phyloP scores from a whole-genome alignment of 1,284 basidiomycete species.

The Ceratobasidium theobromae region DNA sequence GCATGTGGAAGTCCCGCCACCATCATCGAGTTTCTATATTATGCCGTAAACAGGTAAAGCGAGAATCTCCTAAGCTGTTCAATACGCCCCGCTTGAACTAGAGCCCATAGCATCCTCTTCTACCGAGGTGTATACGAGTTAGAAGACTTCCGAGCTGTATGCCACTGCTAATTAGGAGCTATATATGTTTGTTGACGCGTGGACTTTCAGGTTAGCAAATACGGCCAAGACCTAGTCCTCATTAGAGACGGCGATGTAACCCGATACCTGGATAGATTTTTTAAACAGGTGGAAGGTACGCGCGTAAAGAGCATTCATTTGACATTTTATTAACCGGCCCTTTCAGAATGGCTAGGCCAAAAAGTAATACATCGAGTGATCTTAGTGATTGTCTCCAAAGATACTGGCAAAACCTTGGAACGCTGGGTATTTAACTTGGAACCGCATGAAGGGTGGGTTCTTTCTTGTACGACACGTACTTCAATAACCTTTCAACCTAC shows the following conservation, averaged over 20 bases:
- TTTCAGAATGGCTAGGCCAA: conserved; percentile 30
- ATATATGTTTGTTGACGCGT: background rate
- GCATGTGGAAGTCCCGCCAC: conserved; percentile 12
- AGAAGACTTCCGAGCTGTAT: conserved; percentile 32
- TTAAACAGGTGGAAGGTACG: conserved; percentile 35
- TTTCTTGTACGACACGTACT: background rate
- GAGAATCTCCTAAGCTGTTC: background rate
- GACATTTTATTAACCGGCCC: background rate
- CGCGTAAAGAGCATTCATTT: background rate
- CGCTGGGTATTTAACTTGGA: conserved; percentile 34
- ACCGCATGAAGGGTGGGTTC: conserved; percentile 2
- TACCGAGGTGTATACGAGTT: conserved; percentile 34
- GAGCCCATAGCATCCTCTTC: conserved; percentile 32
- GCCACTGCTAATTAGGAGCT: background rate
- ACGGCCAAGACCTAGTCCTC: conserved; percentile 33
- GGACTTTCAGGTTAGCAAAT: conserved; percentile 29
- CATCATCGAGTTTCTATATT: conserved; percentile 19
- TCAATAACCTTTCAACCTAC: background rate
- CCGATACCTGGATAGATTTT: conserved; percentile 29
- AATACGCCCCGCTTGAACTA: background rate
- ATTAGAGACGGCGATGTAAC: conserved; percentile 33
- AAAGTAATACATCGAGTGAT: conserved; percentile 30
- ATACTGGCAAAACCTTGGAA: conserved; percentile 32
- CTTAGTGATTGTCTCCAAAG: conserved; percentile 33
- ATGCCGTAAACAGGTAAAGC: conserved; percentile 19